phyloP scores from a whole-genome alignment of 2,329 filamentous ascomycete genomes.

The Penicillium glabrum region DNA sequence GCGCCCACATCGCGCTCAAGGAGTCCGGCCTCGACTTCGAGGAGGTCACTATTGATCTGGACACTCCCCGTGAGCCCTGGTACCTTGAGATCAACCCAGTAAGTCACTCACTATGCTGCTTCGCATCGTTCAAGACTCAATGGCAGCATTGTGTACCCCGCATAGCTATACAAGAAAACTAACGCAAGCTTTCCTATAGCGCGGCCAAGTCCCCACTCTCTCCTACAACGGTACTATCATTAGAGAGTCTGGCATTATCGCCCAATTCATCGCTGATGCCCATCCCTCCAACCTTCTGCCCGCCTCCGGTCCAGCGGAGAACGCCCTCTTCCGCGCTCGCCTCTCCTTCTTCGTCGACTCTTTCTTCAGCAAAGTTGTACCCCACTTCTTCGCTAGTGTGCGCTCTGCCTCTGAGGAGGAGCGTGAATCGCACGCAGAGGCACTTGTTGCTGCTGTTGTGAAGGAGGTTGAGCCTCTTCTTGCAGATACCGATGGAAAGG shows the following conservation, averaged over 20 bases:
- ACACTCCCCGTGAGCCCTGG: slow-evolving; percentile 66
- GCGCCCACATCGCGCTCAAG: slow-evolving; percentile 69
- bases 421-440: slow-evolving; percentile 49
- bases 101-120: slow-evolving; percentile 14
- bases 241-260: slow-evolving; percentile 68
- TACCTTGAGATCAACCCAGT: slow-evolving; percentile 75
- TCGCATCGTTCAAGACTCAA: background rate
- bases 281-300: slow-evolving; percentile 65
- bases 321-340: slow-evolving; percentile 63
- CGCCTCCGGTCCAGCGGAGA: slow-evolving; percentile 55
- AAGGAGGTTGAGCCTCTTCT: slow-evolving; percentile 76
- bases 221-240: slow-evolving; percentile 69
- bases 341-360: slow-evolving; percentile 73
- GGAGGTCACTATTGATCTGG: slow-evolving; percentile 71
- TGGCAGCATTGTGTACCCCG: background rate
- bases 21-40: slow-evolving; percentile 67
- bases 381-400: slow-evolving; percentile 49
- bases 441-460: slow-evolving; percentile 56
- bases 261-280: slow-evolving; percentile 68
- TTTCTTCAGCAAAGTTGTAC: slow-evolving; percentile 62
- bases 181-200: slow-evolving; percentile 33
- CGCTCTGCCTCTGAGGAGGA: slow-evolving; percentile 52
- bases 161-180: background rate
- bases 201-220: slow-evolving; percentile 73
- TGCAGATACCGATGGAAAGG: slow-evolving; percentile 41